Base-by-base conservation (phyloP, 2,329 filamentous ascomycete genomes). In the Epichloe amarillans region DNA sequence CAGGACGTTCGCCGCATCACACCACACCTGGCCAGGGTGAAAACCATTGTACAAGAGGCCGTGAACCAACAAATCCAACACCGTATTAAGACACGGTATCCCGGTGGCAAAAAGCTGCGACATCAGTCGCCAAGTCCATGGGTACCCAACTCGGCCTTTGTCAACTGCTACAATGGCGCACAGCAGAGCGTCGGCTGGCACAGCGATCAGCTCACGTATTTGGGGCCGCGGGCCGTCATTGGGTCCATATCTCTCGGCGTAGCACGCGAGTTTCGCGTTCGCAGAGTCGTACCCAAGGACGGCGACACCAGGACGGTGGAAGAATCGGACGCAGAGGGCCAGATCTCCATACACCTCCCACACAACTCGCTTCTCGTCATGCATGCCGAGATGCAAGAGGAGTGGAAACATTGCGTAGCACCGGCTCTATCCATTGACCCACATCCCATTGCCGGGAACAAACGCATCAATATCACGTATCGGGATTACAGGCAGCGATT, bases 301-400 rank as follows among this genome's bases (percentile, higher is more conserved):
- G 61, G 35, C 43, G 55, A 64, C 50, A 65, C 69, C 36, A 66
- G 62, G 15, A 57, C 68, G 40, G 53, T 61, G 62, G 65, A 69
- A 3, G 69, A 74, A 12, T 71, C 77, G 2, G 84, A 93, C 56
- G 74, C 77, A 0, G 80, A 86, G 60, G 91, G 90, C 4, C 90
- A 95, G 63, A 91, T 97, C 52, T 82, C 88, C 1, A 93, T 97
- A 42, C 88, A 96, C 59, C 79, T 97, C 0, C 91, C 91, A 0
- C 93, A 97, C 66, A 97, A 97, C 65, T 94, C 88, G 0, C 76
- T 97, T 0, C 75, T 98, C 0, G 75, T 97, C 10, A 97, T 98
- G 93, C 90, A 97, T 61, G 90, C 91, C 1, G 88, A 95, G 63
- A 97, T 95, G 88, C 91, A 97, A 62, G 91, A 97, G 62, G 84